Conservation (phyloP, 202 grass and related monocot species). For the Schoenoplectus tabernaemontani region DNA sequence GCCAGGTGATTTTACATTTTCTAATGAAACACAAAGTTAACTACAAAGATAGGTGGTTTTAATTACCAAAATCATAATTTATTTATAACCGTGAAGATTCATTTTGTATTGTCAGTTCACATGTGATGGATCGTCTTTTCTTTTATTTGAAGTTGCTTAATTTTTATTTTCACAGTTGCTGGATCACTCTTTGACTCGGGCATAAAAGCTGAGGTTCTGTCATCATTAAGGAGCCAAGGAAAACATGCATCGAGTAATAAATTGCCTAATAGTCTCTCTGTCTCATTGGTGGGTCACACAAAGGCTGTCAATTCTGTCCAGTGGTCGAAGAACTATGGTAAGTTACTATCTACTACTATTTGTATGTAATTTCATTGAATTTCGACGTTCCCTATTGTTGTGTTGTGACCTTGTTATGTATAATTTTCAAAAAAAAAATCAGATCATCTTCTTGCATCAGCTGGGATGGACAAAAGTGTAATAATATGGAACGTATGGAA, state of each 20-base stretch:
- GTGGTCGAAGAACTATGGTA: slow-evolving; percentile 68
- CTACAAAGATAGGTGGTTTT: not conserved
- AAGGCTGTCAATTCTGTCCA: slow-evolving; percentile 63
- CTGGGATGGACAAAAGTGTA: slow-evolving; percentile 72
- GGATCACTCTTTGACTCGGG: slow-evolving; percentile 41
- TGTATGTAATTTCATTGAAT: not conserved
- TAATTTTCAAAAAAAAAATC: slow-evolving; percentile 15
- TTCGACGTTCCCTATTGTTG: not conserved
- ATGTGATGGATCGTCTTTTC: no score
- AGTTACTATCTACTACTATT: slow-evolving; percentile 12
- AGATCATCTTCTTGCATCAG: slow-evolving; percentile 95
- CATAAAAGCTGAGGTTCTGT: slow-evolving; percentile 43
- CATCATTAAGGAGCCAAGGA: slow-evolving; percentile 32
- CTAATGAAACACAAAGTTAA: not conserved
- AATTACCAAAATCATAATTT: not conserved
- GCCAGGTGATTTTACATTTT: not conserved
- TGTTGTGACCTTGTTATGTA: not conserved
- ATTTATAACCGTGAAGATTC: no score
- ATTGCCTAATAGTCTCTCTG: slow-evolving; percentile 33
- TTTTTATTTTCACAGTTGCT: slow-evolving; percentile 34
- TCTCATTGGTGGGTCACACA: slow-evolving; percentile 50
- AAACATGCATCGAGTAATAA: slow-evolving; percentile 29
- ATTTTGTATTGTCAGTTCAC: no score
- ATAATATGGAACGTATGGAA: slow-evolving; percentile 77
- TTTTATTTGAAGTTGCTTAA: slow-evolving; percentile 3